Evolutionary conservation across 2,329 filamentous ascomycete species (phyloP).

Genomic region (Beauveria medogensis): DNA sequence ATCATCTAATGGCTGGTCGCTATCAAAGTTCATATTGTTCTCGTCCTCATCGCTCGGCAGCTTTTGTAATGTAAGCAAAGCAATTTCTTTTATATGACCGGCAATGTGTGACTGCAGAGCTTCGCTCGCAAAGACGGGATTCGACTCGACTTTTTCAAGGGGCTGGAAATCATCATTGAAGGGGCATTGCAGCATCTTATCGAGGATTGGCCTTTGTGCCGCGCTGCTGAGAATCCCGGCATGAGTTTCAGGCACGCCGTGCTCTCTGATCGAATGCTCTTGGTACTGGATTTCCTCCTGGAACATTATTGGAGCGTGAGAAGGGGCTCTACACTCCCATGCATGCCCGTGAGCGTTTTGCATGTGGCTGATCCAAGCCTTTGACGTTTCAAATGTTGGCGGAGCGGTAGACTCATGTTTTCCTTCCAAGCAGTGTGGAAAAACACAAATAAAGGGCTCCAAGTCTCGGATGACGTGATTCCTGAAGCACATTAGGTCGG

Average conservation of each 20-base stretch:
- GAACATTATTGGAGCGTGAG: conserved; percentile 20
- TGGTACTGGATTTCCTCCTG: conserved; percentile 18
- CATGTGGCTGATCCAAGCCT: conserved; percentile 17
- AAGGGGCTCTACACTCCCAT: conserved; percentile 23
- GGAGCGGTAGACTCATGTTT: conserved; percentile 8
- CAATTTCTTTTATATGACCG: conserved; percentile 24
- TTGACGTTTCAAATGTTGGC: conserved; percentile 17
- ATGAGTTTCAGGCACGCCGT: conserved; percentile 13
- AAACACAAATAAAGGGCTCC: conserved; percentile 15
- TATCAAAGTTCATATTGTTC: conserved; percentile 17
- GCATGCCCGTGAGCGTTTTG: conserved; percentile 20
- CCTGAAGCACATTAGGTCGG: conserved; percentile 4
- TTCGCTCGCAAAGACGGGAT: conserved; percentile 16
- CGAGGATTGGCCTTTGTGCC: conserved; percentile 18
- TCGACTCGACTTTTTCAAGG: conserved; percentile 17
- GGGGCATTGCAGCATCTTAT: conserved; percentile 20
- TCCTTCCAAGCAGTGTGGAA: conserved; percentile 9
- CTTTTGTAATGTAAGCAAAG: conserved; percentile 24
- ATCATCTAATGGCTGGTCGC: conserved; percentile 20
- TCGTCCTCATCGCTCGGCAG: conserved; percentile 19
- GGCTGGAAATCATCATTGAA: conserved; percentile 21
- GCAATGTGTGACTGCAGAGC: conserved; percentile 23
- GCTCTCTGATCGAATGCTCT: conserved; percentile 18
- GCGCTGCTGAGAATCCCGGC: conserved; percentile 18
- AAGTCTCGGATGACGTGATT: conserved; percentile 16